Conservation (phyloP, 176 grass and related monocot species). For the Secale cereale region DNA sequence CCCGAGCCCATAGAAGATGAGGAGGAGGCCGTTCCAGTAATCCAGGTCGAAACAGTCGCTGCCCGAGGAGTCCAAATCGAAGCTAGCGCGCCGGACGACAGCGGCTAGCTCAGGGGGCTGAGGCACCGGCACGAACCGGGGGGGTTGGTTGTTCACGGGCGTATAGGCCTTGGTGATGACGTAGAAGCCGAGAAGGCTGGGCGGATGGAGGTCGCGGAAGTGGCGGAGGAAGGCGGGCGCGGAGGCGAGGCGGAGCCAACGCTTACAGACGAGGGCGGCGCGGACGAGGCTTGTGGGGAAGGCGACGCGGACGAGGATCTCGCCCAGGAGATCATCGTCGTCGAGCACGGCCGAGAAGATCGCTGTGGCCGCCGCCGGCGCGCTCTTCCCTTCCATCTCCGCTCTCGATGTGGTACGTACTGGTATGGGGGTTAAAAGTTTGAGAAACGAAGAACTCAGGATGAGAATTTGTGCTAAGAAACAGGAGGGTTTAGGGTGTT, state of each 20-base stretch:
- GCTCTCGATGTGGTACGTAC: too few relatives aligned
- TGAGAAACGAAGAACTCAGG: too few relatives aligned
- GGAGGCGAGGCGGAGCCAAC: neutral
- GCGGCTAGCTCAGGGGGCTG: neutral
- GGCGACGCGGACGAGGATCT: neutral
- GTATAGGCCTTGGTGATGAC: neutral
- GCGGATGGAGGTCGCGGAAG: neutral
- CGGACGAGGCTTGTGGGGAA: neutral
- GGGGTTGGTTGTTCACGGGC: too few relatives aligned
- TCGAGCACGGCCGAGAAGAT: neutral
- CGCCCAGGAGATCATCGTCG: neutral
- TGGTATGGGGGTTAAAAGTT: too few relatives aligned
- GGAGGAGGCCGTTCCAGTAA: neutral
- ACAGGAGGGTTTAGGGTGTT: too few relatives aligned
- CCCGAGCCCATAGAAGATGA: neutral
- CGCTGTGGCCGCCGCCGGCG: too few relatives aligned
- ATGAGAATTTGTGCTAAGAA: too few relatives aligned
- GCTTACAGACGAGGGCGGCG: neutral
- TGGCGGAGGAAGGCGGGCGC: neutral
- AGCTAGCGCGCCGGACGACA: neutral
- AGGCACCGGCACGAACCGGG: neutral
- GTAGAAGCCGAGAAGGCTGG: neutral
- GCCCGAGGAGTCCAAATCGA: neutral
- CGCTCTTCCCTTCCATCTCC: too few relatives aligned
- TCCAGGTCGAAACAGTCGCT: too few relatives aligned